Base-by-base conservation (phyloP, 2,329 filamentous ascomycete genomes). In the Xenoacremonium recifei region DNA sequence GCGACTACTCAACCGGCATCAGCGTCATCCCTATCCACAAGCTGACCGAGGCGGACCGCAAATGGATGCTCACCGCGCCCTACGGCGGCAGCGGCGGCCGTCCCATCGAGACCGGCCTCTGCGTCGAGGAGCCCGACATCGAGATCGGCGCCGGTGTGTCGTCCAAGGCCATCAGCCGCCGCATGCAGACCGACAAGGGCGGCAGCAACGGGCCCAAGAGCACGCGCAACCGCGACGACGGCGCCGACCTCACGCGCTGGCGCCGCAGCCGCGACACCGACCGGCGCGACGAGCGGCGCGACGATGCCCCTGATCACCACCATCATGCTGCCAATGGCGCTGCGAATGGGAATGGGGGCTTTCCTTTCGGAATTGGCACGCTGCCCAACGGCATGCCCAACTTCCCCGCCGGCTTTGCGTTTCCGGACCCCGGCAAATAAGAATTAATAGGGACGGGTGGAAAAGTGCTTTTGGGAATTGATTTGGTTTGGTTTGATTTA, bases 71-170 rank as follows among this genome's bases (percentile, higher is more conserved):
- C 51, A 96, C 84, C 25, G 95, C 93, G 11, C 89, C 95, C 51
- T 96, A 85, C 61, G 93, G 93, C 52, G 93, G 93, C 40, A 96
- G 89, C 48, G 93, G 92, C 42, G 93, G 92, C 41, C 79, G 80
- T 42, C 71, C 82, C 2, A 89, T 99, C 47, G 85, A 90, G 60
- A 74, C 80, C 12, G 90, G 91, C 31, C 81, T 99, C 69, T 86
- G 91, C 6, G 87, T 99, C 19, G 93, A 99, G 64, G 93, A 99
- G 68, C 93, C 93, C 3, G 93, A 99, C 61, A 99, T 99, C 57
- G 93, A 99, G 67, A 99, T 99, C 44, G 93, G 93, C 39, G 91
- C 92, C 15, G 93, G 93, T 42, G 95, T 99, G 12, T 96, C 91
- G 15, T 96, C 90, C 32, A 99, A 99, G 73, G 89, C 82, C 29